A percentile compares a stretch with the other conserved stretches of the same genome.
Conservation (phyloP, 1,284 basidiomycete genomes). For the Trichosporon sp. region DNA sequence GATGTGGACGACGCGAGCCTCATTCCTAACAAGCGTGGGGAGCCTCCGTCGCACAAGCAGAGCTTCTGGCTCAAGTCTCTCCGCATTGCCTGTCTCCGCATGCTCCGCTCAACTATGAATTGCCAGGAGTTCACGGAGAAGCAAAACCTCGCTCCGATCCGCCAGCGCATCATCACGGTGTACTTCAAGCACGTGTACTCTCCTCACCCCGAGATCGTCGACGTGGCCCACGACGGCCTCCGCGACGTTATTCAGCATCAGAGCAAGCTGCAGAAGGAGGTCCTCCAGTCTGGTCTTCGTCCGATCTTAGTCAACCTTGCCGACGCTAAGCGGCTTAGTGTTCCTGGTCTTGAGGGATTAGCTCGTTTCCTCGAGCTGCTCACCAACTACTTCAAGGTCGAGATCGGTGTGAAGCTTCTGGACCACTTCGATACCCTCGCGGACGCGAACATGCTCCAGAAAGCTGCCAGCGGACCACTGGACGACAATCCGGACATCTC, state of each 20-base stretch:
- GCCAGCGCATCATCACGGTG: constrained; percentile 86
- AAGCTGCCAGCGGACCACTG: constrained; percentile 70
- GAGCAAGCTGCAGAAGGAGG: constrained; percentile 88
- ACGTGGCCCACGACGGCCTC: constrained; percentile 91
- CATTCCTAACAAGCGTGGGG: constrained; percentile 55
- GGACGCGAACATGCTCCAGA: constrained; percentile 69
- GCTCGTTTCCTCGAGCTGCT: constrained; percentile 91
- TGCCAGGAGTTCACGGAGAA: constrained; percentile 85
- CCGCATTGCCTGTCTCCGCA: constrained; percentile 89
- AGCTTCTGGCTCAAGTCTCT: constrained; percentile 80
- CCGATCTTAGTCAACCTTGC: constrained; percentile 98
- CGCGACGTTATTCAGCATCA: constrained; percentile 85
- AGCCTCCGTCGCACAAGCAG: constrained; percentile 71
- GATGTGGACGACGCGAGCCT: constrained; percentile 89
- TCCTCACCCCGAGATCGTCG: constrained; percentile 84
- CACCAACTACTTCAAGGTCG: constrained; percentile 99
- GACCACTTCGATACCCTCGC: constrained; percentile 92
- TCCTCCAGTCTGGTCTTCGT: constrained; percentile 88
- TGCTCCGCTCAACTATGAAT: constrained; percentile 91
- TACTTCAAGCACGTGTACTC: constrained; percentile 99
- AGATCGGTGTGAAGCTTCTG: constrained; percentile 94
- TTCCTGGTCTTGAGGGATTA: constrained; percentile 90
- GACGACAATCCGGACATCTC: constrained; percentile 87
- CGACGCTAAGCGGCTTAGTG: constrained; percentile 88
- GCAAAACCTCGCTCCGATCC: constrained; percentile 63